Evolutionary conservation across 2,329 filamentous ascomycete species (phyloP).

Genomic region (Phoma sp.): DNA sequence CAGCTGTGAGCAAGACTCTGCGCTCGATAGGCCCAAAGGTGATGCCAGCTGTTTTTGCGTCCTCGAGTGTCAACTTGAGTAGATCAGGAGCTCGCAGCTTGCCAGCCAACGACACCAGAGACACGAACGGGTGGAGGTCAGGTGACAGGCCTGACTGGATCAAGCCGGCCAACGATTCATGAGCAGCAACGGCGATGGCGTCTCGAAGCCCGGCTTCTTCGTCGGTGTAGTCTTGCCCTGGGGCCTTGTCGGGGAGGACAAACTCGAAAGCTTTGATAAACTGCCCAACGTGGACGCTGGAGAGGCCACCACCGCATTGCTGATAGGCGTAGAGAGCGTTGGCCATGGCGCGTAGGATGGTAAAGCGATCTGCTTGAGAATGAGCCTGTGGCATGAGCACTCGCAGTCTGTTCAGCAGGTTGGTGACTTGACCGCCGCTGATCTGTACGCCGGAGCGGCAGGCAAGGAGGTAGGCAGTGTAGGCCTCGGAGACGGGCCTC

Average conservation of each 20-base stretch:
- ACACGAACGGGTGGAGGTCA: constrained; percentile 27
- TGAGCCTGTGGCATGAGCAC: constrained; percentile 24
- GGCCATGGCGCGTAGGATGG: constrained; percentile 48
- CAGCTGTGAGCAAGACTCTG: constrained; percentile 36
- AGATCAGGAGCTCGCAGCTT: constrained; percentile 34
- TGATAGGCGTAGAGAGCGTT: constrained; percentile 52
- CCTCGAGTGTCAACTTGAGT: constrained; percentile 32
- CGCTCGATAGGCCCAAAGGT: constrained; percentile 28
- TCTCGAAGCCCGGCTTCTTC: constrained; percentile 31
- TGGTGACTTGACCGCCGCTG: constrained; percentile 40
- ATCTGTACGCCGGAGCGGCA: constrained; percentile 53
- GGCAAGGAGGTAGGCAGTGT: constrained; percentile 56
- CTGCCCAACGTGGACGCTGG: constrained; percentile 45
- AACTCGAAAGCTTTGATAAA: constrained; percentile 46
- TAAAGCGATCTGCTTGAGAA: constrained; percentile 30
- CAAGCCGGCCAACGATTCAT: constrained; percentile 31
- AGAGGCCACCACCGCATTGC: constrained; percentile 48
- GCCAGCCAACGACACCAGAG: constrained; percentile 42
- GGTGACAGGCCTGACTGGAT: constrained; percentile 39
- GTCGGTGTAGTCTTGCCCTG: constrained; percentile 25
- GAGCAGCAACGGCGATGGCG: constrained; percentile 30
- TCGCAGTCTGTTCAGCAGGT: constrained; percentile 42
- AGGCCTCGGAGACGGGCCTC: constrained; percentile 55
- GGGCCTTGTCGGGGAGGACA: constrained; percentile 29
- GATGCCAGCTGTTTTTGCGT: constrained; percentile 28